A percentile compares a stretch with the other conserved stretches of the same genome.
These are phyloP conservation scores for Sporopachydermia lactativora DNA, from an alignment of 805 yeast genomes.

Conservation along the genomic window DNA sequence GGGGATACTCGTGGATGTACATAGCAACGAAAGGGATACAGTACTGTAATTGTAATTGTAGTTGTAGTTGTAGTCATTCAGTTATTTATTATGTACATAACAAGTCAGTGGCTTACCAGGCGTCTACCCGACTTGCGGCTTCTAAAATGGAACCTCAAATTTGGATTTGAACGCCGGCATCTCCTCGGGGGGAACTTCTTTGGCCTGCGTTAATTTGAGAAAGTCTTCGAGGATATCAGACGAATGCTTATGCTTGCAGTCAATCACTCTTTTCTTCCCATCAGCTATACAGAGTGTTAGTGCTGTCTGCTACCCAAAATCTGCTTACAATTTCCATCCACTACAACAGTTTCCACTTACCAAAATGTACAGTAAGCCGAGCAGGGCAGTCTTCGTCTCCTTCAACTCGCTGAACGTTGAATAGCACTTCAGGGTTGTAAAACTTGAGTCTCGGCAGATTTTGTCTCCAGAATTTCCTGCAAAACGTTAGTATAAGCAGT, in stretches of 20 bases:
- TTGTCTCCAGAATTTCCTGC: conserved; percentile 53
- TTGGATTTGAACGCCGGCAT: conserved; percentile 8
- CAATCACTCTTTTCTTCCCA: conserved; percentile 28
- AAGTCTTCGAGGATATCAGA: conserved; percentile 44
- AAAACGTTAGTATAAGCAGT: not conserved
- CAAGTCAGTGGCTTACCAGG: too few relatives aligned
- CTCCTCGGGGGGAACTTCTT: conserved; percentile 30
- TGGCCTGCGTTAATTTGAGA: conserved; percentile 36
- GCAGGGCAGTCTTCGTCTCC: conserved; percentile 17
- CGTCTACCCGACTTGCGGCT: too few relatives aligned
- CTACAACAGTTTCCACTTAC: conserved; percentile 4
- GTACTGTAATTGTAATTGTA: too few relatives aligned
- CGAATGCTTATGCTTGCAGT: conserved; percentile 37
- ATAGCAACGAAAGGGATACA: too few relatives aligned
- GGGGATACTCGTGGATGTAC: too few relatives aligned
- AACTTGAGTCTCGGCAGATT: conserved; percentile 67
- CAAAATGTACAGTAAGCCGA: conserved; percentile 15
- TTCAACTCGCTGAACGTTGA: conserved; percentile 44
- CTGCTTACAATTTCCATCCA: too few relatives aligned
- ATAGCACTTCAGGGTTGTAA: conserved; percentile 62
- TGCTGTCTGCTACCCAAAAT: too few relatives aligned
- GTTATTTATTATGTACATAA: too few relatives aligned
- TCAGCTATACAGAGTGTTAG: conserved; percentile 13
- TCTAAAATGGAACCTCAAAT: conserved; percentile 2
- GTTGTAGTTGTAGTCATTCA: too few relatives aligned